Base-by-base conservation (phyloP, 2,329 filamentous ascomycete genomes). In the Biscogniauxia sp. region DNA sequence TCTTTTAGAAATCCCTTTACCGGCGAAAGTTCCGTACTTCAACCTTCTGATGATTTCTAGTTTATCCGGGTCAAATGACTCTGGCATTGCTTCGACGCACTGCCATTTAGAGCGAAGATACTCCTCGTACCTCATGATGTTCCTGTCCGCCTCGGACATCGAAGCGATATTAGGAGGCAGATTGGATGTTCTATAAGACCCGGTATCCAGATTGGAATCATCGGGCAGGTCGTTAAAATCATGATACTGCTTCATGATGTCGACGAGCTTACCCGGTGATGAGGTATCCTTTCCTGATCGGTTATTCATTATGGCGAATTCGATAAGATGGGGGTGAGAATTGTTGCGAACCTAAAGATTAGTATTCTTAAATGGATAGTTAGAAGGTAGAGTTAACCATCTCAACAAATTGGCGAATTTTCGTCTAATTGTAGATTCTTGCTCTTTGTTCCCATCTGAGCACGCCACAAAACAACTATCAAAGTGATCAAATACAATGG, bases 91-190 rank as follows among this genome's bases (percentile, higher is more conserved):
- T 7, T 67, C 65, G 1, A 11, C 50, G 11, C 58, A 55, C 1
- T n/a, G 51, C 64, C 63, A 65, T 53, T 62, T 65, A 3, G 49
- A 25, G 17, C 64, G 56, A 9, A 66, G 54, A 32, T 65, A 64
- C 0, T 59, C 54, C 3, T 64, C 63, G 9, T 28, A 60, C 13
- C 51, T 5, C 5, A 13, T 6, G 17, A 57, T 55, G 1, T 61
- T 56, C 37, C 32, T 51, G 11, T 65, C 63, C 15, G 53, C 26
- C 17, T 37, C 20, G 3, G 53, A n/a, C 26, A 54, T 20, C 13
- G 37, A 45, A 17, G 37, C 37, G 13, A 45, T n/a, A 45, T 15
- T 45, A n/a, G 17, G 13, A 45, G 37, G 37, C 13, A n/a, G 37
- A n/a, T 45, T 45, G 13, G 37, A n/a, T 45, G 11, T n/a, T 9